A percentile compares a stretch with the other conserved stretches of the same genome.
Evolutionary conservation across 2,329 filamentous ascomycete genomes (phyloP).

Genomic region (Leptographium galeiforme): DNA sequence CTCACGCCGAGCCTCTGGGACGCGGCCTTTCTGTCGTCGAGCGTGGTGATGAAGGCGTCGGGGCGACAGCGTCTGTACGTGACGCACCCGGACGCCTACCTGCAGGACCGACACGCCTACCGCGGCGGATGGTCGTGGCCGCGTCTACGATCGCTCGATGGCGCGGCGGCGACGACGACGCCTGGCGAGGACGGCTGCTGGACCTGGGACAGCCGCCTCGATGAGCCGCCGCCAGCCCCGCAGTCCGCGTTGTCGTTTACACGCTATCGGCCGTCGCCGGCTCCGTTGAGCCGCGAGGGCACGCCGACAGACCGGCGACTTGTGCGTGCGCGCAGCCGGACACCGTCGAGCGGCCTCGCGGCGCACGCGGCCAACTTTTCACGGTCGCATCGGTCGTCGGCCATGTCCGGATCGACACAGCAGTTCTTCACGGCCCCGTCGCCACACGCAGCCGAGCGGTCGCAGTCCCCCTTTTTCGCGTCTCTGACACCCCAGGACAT

Average conservation of each 20-base stretch:
- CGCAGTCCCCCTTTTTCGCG: slow-evolving; percentile 8
- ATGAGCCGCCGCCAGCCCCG: slow-evolving; percentile 32
- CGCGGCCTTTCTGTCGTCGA: slow-evolving; percentile 54
- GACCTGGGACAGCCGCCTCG: slow-evolving; percentile 51
- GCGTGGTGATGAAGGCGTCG: slow-evolving; percentile 59
- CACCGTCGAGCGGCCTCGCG: slow-evolving; percentile 15
- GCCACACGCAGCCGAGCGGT: slow-evolving; percentile 10
- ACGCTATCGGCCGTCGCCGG: slow-evolving; percentile 1
- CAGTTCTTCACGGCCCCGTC: slow-evolving; percentile 24
- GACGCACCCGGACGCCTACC: slow-evolving; percentile 61
- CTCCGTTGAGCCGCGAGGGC: slow-evolving; percentile 4
- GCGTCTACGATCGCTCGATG: slow-evolving; percentile 42
- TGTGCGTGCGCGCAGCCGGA: background rate
- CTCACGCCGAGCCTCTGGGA: slow-evolving; percentile 60
- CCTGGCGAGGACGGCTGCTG: slow-evolving; percentile 44
- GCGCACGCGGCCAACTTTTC: background rate
- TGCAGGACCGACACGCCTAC: slow-evolving; percentile 46
- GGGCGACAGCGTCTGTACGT: slow-evolving; percentile 56
- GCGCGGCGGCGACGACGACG: slow-evolving; percentile 9
- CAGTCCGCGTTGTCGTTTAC: background rate
- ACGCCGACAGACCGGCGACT: background rate
- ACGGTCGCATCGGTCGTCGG: slow-evolving; percentile 2
- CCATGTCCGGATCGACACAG: slow-evolving; percentile 21
- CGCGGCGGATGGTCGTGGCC: slow-evolving; percentile 58
- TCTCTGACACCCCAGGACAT: background rate